phyloP scores from a whole-genome alignment of 2,329 filamentous ascomycete species.

The Botrytis hyacinthi region DNA sequence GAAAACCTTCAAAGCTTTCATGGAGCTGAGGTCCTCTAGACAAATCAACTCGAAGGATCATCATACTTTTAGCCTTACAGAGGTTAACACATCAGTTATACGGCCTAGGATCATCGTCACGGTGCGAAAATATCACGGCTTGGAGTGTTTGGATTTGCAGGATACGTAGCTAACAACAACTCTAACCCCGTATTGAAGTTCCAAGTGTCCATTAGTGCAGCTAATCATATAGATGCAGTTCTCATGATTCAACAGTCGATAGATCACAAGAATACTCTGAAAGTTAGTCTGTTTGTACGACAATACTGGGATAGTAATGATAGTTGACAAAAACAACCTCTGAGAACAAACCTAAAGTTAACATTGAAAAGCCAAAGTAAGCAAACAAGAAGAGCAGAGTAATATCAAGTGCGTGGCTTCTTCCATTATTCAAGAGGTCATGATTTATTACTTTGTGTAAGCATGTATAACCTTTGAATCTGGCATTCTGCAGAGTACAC shows the following conservation, averaged over 20 bases:
- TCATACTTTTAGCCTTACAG: background rate
- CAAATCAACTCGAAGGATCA: conserved; percentile 9
- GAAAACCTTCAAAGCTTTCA: background rate
- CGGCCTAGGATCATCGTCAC: background rate
- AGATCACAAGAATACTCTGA: background rate
- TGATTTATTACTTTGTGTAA: background rate
- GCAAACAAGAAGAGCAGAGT: background rate
- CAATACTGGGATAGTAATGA: background rate
- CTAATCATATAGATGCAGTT: background rate
- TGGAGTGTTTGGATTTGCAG: background rate
- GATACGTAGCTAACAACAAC: background rate
- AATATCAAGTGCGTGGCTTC: background rate
- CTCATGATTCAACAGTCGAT: background rate
- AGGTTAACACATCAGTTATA: background rate
- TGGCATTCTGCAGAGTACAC: background rate
- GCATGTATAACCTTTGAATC: background rate
- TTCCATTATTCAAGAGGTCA: background rate
- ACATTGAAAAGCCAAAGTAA: background rate
- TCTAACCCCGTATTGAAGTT: background rate
- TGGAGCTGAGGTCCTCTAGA: background rate
- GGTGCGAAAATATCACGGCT: conserved; percentile 1
- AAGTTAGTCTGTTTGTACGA: background rate
- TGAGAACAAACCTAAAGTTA: background rate
- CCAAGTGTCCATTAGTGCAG: background rate
- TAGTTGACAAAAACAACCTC: background rate